phyloP scores from a whole-genome alignment of 2,329 filamentous ascomycete genomes.

The Endocalyx cinctus region DNA sequence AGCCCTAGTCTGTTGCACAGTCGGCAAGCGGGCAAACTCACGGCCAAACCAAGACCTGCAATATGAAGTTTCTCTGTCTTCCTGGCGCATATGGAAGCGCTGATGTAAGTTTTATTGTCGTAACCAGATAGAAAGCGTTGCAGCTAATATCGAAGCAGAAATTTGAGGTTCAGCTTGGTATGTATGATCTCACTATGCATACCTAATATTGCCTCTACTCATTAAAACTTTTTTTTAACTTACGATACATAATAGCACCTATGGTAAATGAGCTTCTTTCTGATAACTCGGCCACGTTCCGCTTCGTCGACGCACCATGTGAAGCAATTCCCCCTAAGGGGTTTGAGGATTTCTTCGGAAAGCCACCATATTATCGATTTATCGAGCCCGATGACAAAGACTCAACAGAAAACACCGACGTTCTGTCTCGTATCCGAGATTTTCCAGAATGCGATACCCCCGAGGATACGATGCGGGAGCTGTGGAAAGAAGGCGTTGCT shows the following conservation, averaged over 20 bases:
- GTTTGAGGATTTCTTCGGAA: constrained; percentile 54
- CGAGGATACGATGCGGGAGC: constrained; percentile 51
- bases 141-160: constrained; percentile 34
- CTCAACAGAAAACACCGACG: constrained; percentile 37
- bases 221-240: no score
- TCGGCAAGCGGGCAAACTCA: no score
- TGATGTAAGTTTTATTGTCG: constrained; percentile 22
- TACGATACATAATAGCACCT: no score
- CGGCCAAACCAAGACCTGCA: constrained; percentile 21
- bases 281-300: constrained; percentile 42
- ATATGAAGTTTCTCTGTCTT: constrained; percentile 53
- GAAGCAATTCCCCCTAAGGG: constrained; percentile 46
- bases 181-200: constrained; percentile 20
- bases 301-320: constrained; percentile 48
- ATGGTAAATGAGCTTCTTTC: constrained; percentile 43
- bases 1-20: no score
- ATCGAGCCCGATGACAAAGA: constrained; percentile 44
- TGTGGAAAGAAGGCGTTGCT: constrained; percentile 37
- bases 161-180: constrained; percentile 51
- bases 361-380: constrained; percentile 51
- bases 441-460: constrained; percentile 48
- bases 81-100: constrained; percentile 55
- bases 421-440: constrained; percentile 48
- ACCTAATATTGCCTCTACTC: no score
- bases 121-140: constrained; percentile 2